Base-by-base conservation (phyloP, 1,139 yeast genomes). In the Kazachstania sp. region DNA sequence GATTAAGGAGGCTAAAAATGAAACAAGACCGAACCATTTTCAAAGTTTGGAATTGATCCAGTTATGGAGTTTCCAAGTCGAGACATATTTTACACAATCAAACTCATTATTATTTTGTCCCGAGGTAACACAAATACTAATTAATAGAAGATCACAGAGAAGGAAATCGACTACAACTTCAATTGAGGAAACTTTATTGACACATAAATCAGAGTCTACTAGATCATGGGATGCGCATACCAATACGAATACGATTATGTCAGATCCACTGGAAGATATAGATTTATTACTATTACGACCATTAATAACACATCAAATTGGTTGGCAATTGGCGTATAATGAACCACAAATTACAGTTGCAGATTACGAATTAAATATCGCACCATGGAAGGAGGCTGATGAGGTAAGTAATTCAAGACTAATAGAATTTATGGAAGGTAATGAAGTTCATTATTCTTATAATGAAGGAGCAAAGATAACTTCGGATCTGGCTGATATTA, bases 311-410 rank as follows among this genome's bases (percentile, higher is more conserved):
- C 44, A 52, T 6, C 49, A 51, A 20, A 37, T 53, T 3, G 59
- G 61, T n/a, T 59, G 63, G 63, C 66, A 62, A 46, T 43, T 62
- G 16, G 67, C 67, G 2, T 56, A 53, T 32, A 66, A 63, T 51
- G 65, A 62, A 45, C 66, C 66, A 15, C 58, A 53, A 45, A 45
- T 63, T 35, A 59, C 59, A 41, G 51, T 62, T 12, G 59, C 58
- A 4, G 66, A 63, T 41, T 60, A 54, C 42, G 49, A 54, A 16
- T 38, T 63, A n/a, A 59, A 60, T 47, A 43, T 52, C 1, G 48
- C 54, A 2, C 58, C 58, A 3, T 56, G 61, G 59, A 45, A 44
- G 34, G 40, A 48, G 38, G 13, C 39, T 36, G 19, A 48, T 48
- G 30, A 44, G 43, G 36, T 45, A 41, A 29, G 29, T 36, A 18